These are phyloP conservation scores for Laburnicola sp. DNA, from an alignment of 2,329 filamentous ascomycete genomes.

Conservation along the genomic window DNA sequence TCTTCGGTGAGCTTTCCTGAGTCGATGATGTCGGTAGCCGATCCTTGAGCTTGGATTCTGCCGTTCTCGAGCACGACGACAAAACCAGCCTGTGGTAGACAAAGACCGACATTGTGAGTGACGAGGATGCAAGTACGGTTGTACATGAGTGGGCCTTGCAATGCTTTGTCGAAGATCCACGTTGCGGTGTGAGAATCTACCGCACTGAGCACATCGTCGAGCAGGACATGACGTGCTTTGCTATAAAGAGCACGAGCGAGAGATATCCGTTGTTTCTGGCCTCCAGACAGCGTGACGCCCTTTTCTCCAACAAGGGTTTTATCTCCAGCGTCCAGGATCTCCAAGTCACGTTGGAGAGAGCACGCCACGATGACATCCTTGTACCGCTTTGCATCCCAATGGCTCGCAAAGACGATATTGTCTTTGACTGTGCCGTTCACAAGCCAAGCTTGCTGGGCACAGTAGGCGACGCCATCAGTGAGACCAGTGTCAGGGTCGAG, in stretches of 20 bases:
- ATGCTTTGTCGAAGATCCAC: slow-evolving; percentile 95
- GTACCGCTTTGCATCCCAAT: slow-evolving; percentile 80
- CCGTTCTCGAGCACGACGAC: slow-evolving; percentile 89
- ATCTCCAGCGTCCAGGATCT: slow-evolving; percentile 90
- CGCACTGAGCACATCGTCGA: slow-evolving; percentile 94
- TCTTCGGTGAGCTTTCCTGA: slow-evolving; percentile 92
- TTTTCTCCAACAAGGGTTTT: slow-evolving; percentile 95
- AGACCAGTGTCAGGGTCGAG: slow-evolving; percentile 81
- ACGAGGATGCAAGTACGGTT: slow-evolving; percentile 91
- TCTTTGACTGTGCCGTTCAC: slow-evolving; percentile 95
- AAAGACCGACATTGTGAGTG: slow-evolving; percentile 91
- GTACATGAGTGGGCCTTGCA: slow-evolving; percentile 85
- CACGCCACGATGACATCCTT: slow-evolving; percentile 87
- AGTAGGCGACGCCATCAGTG: slow-evolving; percentile 91
- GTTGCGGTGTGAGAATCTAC: slow-evolving; percentile 97
- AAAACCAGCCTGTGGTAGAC: slow-evolving; percentile 76
- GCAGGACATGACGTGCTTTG: slow-evolving; percentile 82
- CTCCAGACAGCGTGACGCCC: slow-evolving; percentile 92
- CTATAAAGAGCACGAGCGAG: slow-evolving; percentile 97
- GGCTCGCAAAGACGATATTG: slow-evolving; percentile 88
- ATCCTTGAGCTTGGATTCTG: slow-evolving; percentile 74
- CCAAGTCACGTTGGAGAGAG: slow-evolving; percentile 84
- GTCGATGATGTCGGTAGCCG: slow-evolving; percentile 74
- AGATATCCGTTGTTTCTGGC: slow-evolving; percentile 96
- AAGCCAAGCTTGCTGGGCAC: slow-evolving; percentile 94